Percentiles rank a stretch among this genome's conserved stretches.
These are phyloP conservation scores for Telfairia occidentalis DNA, from an alignment of 331 rosid genomes.

Conservation along the genomic window DNA sequence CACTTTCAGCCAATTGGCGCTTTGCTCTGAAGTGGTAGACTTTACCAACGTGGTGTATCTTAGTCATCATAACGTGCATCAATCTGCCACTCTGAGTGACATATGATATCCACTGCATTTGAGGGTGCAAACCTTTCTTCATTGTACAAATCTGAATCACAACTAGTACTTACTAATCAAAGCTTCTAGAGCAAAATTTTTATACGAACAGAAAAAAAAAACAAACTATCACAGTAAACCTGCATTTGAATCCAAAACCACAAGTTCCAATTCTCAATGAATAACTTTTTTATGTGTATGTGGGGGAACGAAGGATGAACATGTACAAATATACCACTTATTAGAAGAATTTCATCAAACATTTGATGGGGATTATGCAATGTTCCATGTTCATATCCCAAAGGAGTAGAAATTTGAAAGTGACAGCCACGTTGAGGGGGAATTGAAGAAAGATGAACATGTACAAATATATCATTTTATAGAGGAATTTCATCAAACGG, in stretches of 20 bases:
- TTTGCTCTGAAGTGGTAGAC: conserved; percentile 42
- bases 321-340: not conserved
- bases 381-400: not conserved
- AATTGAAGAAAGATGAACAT: not conserved
- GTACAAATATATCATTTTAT: not conserved
- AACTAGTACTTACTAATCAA: not conserved
- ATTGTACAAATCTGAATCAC: conserved; percentile 8
- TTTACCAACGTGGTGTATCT: conserved; percentile 33
- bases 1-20: conserved; percentile 32
- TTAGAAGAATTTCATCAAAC: conserved; percentile 12
- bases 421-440: not conserved
- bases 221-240: not conserved
- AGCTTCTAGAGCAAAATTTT: not conserved
- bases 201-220: not conserved
- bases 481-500: conserved; percentile 14
- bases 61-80: conserved; percentile 37
- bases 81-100: conserved; percentile 41
- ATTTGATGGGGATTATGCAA: not conserved
- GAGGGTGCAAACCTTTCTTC: conserved; percentile 49
- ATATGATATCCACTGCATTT: conserved; percentile 41
- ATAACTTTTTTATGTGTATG: not conserved
- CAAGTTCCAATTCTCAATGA: not conserved
- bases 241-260: not conserved
- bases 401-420: not conserved
- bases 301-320: not conserved